Conservation (phyloP, 2,329 filamentous ascomycete genomes). For the Ophiosphaerella herpotricha region DNA sequence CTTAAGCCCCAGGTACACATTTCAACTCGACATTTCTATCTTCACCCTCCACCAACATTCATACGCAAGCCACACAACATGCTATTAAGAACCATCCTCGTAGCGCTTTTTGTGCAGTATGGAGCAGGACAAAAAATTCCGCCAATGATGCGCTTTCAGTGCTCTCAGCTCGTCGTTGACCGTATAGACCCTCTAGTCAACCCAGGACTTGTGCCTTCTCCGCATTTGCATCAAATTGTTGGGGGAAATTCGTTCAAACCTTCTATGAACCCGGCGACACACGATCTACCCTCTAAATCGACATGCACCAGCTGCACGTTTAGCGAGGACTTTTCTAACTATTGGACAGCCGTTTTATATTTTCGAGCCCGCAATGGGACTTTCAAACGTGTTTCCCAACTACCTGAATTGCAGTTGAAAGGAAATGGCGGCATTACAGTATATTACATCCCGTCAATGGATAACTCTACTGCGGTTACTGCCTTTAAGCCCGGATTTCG, state of each 20-base stretch:
- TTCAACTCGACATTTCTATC: no score
- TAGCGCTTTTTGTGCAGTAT: no score
- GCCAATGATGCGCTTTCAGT: slow-evolving; percentile 29
- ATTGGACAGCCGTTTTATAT: slow-evolving; percentile 37
- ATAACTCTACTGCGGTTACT: slow-evolving; percentile 48
- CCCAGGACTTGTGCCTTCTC: slow-evolving; percentile 24
- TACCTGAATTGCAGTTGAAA: slow-evolving; percentile 17
- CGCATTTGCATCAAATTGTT: slow-evolving; percentile 30
- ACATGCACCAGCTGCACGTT: slow-evolving; percentile 46
- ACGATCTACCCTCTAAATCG: slow-evolving; percentile 29
- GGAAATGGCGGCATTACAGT: slow-evolving; percentile 33
- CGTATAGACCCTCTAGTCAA: slow-evolving; percentile 31
- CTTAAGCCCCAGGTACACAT: no score
- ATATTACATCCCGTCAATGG: slow-evolving; percentile 29
- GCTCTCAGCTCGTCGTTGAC: slow-evolving; percentile 31
- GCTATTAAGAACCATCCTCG: no score
- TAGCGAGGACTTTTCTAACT: slow-evolving; percentile 36
- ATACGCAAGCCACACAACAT: no score
- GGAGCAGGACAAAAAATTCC: not conserved
- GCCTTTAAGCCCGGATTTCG: slow-evolving; percentile 66
- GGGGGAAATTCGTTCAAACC: slow-evolving; percentile 31
- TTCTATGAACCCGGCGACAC: slow-evolving; percentile 40
- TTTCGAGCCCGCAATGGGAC: slow-evolving; percentile 35
- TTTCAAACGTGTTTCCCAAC: slow-evolving; percentile 32
- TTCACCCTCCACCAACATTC: no score